These are phyloP conservation scores for Eimeria falciformis DNA, from an alignment of 169 alveolate genomes.

Conservation along the genomic window DNA sequence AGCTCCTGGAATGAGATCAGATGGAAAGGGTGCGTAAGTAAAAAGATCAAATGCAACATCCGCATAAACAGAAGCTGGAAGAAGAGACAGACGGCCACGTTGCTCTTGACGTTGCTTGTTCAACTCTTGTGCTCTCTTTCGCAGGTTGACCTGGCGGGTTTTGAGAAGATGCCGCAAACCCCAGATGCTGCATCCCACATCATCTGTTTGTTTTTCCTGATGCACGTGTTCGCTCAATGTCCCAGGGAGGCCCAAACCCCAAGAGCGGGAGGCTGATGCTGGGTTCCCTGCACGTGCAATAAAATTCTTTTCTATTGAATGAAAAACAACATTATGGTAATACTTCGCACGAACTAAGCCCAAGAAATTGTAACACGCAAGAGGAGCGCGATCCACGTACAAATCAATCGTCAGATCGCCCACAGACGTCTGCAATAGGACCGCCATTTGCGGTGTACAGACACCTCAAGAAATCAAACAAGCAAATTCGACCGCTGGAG, in stretches of 20 bases:
- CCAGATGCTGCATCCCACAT: slow-evolving; percentile 70
- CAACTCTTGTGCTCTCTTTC: not conserved
- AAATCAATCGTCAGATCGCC: slow-evolving; percentile 95
- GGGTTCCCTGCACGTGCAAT: slow-evolving; percentile 89
- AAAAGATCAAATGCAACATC: slow-evolving; percentile 8
- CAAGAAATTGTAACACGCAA: slow-evolving; percentile 88
- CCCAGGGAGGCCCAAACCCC: slow-evolving; percentile 39
- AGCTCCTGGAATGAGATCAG: not conserved
- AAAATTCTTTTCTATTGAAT: slow-evolving; percentile 92
- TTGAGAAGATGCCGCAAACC: slow-evolving; percentile 43
- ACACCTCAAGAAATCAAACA: not conserved
- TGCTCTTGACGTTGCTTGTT: not conserved
- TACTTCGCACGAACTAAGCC: slow-evolving; percentile 94
- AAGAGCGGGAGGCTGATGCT: slow-evolving; percentile 43
- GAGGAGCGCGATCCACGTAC: slow-evolving; percentile 72
- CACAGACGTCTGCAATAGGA: slow-evolving; percentile 93
- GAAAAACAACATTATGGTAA: slow-evolving; percentile 92
- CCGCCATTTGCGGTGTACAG: slow-evolving; percentile 88
- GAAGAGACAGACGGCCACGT: slow-evolving; percentile 4
- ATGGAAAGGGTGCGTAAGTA: not conserved
- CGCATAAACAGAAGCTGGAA: slow-evolving; percentile 36
- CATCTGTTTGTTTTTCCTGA: slow-evolving; percentile 73
- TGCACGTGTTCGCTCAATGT: slow-evolving; percentile 67
- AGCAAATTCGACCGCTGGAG: not conserved
- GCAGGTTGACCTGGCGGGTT: not conserved